phyloP scores from a whole-genome alignment of 2,329 filamentous ascomycete genomes.

The Xylariaceae sp. region DNA sequence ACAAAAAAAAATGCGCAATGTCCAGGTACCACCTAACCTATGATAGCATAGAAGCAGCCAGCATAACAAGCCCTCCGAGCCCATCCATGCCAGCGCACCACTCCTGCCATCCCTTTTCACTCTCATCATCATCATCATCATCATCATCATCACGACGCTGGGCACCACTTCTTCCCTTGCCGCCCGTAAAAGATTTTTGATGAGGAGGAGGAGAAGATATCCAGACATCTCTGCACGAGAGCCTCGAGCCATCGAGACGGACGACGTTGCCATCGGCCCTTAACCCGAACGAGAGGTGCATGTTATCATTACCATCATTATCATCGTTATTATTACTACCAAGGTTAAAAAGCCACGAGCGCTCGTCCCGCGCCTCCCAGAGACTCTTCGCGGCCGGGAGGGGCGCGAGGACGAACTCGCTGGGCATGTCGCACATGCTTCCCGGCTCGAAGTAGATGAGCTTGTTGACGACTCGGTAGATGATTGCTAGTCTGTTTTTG shows the following conservation, averaged over 20 bases:
- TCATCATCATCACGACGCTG: not conserved
- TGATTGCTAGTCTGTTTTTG: slow-evolving; percentile 31
- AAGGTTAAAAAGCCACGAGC: too few species aligned
- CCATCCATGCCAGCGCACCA: slow-evolving; percentile 43
- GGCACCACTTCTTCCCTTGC: slow-evolving; percentile 44
- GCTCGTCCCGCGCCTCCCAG: slow-evolving; percentile 37
- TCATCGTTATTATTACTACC: too few species aligned
- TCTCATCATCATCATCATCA: not conserved
- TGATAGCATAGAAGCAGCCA: slow-evolving; percentile 34
- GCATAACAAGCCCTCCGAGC: slow-evolving; percentile 40
- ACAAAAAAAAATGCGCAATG: too few species aligned
- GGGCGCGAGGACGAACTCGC: slow-evolving; percentile 36
- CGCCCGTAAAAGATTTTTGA: slow-evolving; percentile 22
- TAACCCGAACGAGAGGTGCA: slow-evolving; percentile 28
- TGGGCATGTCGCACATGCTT: slow-evolving; percentile 34
- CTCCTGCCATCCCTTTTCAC: slow-evolving; percentile 35
- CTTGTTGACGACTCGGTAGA: slow-evolving; percentile 38
- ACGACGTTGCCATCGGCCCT: slow-evolving; percentile 31
- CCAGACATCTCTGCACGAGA: slow-evolving; percentile 22
- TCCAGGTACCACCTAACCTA: slow-evolving; percentile 12
- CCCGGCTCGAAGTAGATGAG: slow-evolving; percentile 39
- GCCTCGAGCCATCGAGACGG: slow-evolving; percentile 23
- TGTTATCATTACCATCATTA: too few species aligned
- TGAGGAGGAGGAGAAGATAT: slow-evolving; percentile 13
- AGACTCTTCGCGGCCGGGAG: slow-evolving; percentile 37